Evolutionary conservation across 106 monocot genomes (phyloP).

Genomic region (Apostasia shenzhenica): DNA sequence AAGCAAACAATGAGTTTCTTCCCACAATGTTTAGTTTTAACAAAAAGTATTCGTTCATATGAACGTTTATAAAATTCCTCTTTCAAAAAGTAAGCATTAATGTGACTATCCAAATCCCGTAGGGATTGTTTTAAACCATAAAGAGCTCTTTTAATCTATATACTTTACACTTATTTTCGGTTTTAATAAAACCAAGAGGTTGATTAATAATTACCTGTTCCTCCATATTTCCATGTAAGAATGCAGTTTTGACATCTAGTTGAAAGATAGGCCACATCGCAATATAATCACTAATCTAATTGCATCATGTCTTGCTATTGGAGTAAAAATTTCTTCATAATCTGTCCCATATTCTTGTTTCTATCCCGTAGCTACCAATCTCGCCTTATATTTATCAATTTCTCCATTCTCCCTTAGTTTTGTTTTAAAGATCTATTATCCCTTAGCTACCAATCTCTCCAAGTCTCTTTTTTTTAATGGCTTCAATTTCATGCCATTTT

Average conservation of each 20-base stretch:
- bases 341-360: too few species aligned
- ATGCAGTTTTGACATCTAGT: slow-evolving; percentile 9
- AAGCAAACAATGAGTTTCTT: not conserved
- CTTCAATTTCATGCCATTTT: too few species aligned
- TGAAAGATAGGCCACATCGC: slow-evolving; percentile 5
- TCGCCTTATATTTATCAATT: too few species aligned
- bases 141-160: slow-evolving; percentile 5
- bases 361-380: too few species aligned
- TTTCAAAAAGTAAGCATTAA: slow-evolving; percentile 1
- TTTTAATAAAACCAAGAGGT: slow-evolving; percentile 2
- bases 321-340: too few species aligned
- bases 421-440: too few species aligned
- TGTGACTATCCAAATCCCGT: slow-evolving; percentile 2
- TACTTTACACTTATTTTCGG: slow-evolving; percentile 3
- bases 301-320: not conserved
- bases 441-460: too few species aligned
- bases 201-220: slow-evolving; percentile 10
- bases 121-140: slow-evolving; percentile 11
- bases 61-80: slow-evolving; percentile 3
- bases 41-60: slow-evolving; percentile 5
- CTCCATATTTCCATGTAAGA: slow-evolving; percentile 7
- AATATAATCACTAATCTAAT: slow-evolving; percentile 6
- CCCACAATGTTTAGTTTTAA: not conserved
- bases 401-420: too few species aligned
- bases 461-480: too few species aligned